Evolutionary conservation across 192 early-diverging fungal species (phyloP), one percentile per base, ranked within the genome.

Genomic region (Glomus cerebriforme): DNA sequence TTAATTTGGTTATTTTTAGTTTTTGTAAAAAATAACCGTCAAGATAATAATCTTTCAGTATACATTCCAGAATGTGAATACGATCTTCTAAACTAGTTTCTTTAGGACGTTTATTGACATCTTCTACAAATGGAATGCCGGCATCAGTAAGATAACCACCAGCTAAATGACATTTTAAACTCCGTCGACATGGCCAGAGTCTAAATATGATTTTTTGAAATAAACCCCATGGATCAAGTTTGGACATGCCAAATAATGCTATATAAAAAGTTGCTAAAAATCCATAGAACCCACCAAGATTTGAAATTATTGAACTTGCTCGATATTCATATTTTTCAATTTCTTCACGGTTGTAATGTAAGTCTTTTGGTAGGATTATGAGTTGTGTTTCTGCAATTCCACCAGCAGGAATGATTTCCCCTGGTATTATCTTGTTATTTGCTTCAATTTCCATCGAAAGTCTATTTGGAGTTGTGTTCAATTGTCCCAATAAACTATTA

Each of bases 91-190:
- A 35, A n/a, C 31, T 69, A 7, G 34, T 35, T n/a, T 35, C 67
- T 3, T 13, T 2, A 34, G 67, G 67, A 10, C 67, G 27, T 22
- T 69, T 35, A 22, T 3, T 8, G 6, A 69, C 1, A n/a, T n/a
- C 10, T 37, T 69, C 67, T 7, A 35, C 67, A 37, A 69, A 37
- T 43, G 67, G 67, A 4, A 69, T 69, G 4, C 67, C 67, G 39
- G 67, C 67, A 12, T 35, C 35, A 24, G 67, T 43, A 19, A 69
- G 22, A n/a, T 69, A 69, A 7, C 35, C 13, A 12, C 13, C 22
- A 19, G 67, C 67, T n/a, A 69, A 35, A 69, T 69, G 67, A n/a
- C 39, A 6, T 69, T 69, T 69, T 7, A 69, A 69, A 37, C 67
- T 69, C 39, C 67, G 13, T 19, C 67, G 67, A 69, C 27, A 69